phyloP scores from a whole-genome alignment of 2,329 filamentous ascomycete species.

The Incumbomyces lentus region DNA sequence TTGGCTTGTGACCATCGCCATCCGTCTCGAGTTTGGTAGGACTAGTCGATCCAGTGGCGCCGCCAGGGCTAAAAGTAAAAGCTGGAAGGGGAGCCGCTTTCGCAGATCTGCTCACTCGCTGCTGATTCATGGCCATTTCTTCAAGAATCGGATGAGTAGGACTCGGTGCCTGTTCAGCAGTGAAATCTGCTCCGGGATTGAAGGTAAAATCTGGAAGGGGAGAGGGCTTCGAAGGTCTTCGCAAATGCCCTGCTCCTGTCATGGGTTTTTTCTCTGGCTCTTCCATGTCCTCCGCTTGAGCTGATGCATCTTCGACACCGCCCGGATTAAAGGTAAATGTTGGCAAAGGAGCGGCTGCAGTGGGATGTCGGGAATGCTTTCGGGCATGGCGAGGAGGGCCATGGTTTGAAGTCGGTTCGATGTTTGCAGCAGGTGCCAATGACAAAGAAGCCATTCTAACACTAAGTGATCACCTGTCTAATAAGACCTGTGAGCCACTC shows the following conservation, averaged over 20 bases:
- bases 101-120: conserved; percentile 18
- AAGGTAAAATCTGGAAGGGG: conserved; percentile 21
- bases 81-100: conserved; percentile 19
- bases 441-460: conserved; percentile 5
- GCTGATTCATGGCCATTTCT: conserved; percentile 22
- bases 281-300: not conserved
- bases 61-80: conserved; percentile 18
- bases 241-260: conserved; percentile 9
- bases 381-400: conserved; percentile 6
- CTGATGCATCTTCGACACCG: not conserved
- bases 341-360: conserved; percentile 15
- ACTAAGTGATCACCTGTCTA: not conserved
- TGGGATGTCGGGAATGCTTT: conserved; percentile 16
- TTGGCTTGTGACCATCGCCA: conserved; percentile 7
- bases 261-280: not conserved
- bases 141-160: conserved; percentile 22
- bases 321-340: conserved; percentile 18
- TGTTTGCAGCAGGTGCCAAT: not conserved
- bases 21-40: conserved; percentile 17
- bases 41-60: conserved; percentile 13
- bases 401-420: not conserved
- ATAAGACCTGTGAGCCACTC: not conserved
- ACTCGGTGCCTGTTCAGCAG: conserved; percentile 13
- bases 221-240: conserved; percentile 8
- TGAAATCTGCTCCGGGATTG: conserved; percentile 21